Conservation (phyloP, 2,329 filamentous ascomycete species). For the Pseudogymnoascus sp. region DNA sequence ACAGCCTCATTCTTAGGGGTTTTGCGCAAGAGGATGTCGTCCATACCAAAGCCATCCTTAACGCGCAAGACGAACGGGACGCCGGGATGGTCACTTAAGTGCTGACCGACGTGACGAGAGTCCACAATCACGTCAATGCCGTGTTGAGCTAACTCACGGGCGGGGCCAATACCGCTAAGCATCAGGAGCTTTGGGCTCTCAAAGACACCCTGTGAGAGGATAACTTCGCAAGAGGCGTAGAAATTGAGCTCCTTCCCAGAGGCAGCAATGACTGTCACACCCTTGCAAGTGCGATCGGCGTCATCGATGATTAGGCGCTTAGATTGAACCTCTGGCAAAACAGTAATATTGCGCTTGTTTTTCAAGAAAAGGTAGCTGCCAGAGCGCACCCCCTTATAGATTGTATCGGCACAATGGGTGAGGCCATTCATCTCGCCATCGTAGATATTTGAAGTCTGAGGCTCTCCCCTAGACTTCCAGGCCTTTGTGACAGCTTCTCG, state of each 20-base stretch:
- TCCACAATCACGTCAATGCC: slow-evolving; percentile 23
- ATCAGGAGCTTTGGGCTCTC: slow-evolving; percentile 11
- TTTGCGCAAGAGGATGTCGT: slow-evolving; percentile 32
- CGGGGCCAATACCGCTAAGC: slow-evolving; percentile 13
- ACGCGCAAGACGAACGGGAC: slow-evolving; percentile 34
- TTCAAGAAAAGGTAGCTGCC: slow-evolving; percentile 44
- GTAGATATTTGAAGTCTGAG: slow-evolving; percentile 44
- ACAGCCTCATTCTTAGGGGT: slow-evolving; percentile 33
- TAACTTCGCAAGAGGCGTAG: slow-evolving; percentile 27
- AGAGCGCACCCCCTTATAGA: slow-evolving; percentile 49
- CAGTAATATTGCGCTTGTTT: slow-evolving; percentile 48
- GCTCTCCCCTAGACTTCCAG: slow-evolving; percentile 46
- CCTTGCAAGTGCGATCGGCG: slow-evolving; percentile 34
- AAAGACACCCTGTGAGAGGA: slow-evolving; percentile 11
- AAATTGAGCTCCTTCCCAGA: slow-evolving; percentile 37
- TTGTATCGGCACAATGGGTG: slow-evolving; percentile 45
- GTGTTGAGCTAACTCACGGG: slow-evolving; percentile 28
- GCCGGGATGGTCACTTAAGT: slow-evolving; percentile 33
- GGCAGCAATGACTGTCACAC: slow-evolving; percentile 39
- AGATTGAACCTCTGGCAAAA: slow-evolving; percentile 42
- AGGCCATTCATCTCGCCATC: slow-evolving; percentile 49
- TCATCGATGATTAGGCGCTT: slow-evolving; percentile 48
- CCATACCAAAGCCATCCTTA: slow-evolving; percentile 35
- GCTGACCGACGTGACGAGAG: slow-evolving; percentile 27
- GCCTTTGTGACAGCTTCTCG: slow-evolving; percentile 42